Evolutionary conservation across 345 rosid species (phyloP).

Genomic region (Eucalyptus caleyi): DNA sequence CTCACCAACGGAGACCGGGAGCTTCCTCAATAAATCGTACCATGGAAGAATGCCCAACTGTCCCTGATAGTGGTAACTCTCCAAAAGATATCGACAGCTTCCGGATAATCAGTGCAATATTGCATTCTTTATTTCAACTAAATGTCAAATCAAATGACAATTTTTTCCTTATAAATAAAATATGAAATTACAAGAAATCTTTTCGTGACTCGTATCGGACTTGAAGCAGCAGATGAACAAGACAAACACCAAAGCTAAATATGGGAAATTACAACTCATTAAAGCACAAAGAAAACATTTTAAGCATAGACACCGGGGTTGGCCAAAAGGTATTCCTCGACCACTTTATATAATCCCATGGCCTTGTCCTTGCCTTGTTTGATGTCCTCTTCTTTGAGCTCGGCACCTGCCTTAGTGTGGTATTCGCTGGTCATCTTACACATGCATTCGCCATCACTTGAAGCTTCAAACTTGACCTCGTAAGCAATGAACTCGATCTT

Average conservation of each 20-base stretch:
- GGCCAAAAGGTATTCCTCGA: constrained; percentile 7
- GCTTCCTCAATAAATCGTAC: no score
- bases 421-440: constrained; percentile 8
- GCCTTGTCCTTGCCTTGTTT: background rate
- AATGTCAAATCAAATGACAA: no score
- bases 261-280: no score
- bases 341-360: background rate
- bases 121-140: background rate
- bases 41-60: no score
- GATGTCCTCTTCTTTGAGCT: constrained; percentile 8
- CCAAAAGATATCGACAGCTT: no score
- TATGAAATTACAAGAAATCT: no score
- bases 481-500: constrained; percentile 4
- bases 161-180: no score
- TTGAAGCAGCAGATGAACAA: no score
- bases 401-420: background rate
- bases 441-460: constrained; percentile 1
- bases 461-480: constrained; percentile 9
- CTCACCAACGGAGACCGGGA: no score
- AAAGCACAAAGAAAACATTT: background rate
- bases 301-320: constrained; percentile 4
- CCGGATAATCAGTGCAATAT: background rate
- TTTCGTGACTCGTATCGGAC: no score
- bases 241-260: no score
- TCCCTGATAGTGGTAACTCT: no score